Evolutionary conservation across 177 flowering plant genomes (phyloP), one percentile per base, ranked within the genome.

Genomic region (Vitis hybrid): DNA sequence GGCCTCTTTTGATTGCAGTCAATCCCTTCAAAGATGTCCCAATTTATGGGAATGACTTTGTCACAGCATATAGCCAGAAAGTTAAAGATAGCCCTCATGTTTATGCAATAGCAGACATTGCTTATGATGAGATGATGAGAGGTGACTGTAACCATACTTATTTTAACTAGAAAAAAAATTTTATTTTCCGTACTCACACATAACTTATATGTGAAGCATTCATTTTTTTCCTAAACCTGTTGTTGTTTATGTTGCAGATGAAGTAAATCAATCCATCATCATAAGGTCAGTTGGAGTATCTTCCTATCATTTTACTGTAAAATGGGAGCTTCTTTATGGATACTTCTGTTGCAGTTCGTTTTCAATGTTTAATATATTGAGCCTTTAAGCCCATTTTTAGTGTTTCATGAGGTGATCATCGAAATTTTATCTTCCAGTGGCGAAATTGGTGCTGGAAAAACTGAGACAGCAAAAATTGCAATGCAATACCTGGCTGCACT

Each of bases 401-500:
- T 22, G 11, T 22, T 11, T 24, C 17, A 11, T 50, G 57, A 10
- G 49, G 60, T 62, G 68, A 67, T 67, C 24, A 38, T 72, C 66
- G 14, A 0, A 22, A 15, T 60, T 55, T 62, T 65, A 7, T 68
- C 17, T 66, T 75, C 18, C 82, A 95, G 99, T 83, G 98, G 98
- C 65, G 98, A 93, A 81, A 95, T 97, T 80, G 99, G 99, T 70
- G 89, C 99, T 82, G 99, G 99, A 65, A 95, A 95, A 82, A 93
- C 98, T 44, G 97, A 93, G 80, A 90, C 98, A 64, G 97, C 94
- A 68, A 95, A 89, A 74, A 75, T 87, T 68, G 91, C 92, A 49
- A 87, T 95, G 91, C 87, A 85, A 67, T 93, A 90, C 77, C 80
- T 95, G 82, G 89, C 90, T 78, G 74, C 89, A 54, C 82, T 92